phyloP scores from a whole-genome alignment of 148 eudicot species.

The Hydrangea macrophylla region DNA sequence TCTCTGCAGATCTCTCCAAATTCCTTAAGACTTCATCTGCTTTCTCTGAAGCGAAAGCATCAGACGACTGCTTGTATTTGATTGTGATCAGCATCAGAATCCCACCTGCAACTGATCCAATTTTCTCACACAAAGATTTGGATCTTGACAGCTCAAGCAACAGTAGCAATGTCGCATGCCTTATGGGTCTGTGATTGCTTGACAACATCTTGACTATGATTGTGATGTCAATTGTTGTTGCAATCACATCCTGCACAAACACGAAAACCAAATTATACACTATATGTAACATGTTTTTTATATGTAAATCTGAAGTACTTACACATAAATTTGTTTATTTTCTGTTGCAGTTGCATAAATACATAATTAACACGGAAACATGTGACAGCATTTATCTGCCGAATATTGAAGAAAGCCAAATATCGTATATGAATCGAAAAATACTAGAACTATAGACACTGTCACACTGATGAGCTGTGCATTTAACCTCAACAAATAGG shows the following conservation, averaged over 20 bases:
- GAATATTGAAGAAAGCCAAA: neutral
- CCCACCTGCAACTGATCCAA: constrained; percentile 53
- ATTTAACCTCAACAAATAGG: too few species aligned
- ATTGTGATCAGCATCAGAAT: constrained; percentile 52
- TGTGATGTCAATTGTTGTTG: constrained; percentile 42
- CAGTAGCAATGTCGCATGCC: constrained; percentile 57
- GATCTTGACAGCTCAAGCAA: constrained; percentile 60
- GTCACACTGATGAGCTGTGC: too few species aligned
- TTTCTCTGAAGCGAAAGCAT: constrained; percentile 52
- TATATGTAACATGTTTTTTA: neutral
- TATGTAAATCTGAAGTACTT: neutral
- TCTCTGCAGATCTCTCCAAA: constrained; percentile 48
- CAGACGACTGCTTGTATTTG: constrained; percentile 44
- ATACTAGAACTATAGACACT: neutral
- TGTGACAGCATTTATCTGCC: neutral
- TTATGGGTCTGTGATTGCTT: constrained; percentile 58
- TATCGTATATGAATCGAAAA: neutral
- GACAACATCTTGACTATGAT: constrained; percentile 56
- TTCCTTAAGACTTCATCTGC: constrained; percentile 61
- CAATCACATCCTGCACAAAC: constrained; percentile 51
- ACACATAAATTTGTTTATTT: neutral
- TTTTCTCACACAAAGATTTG: constrained; percentile 33
- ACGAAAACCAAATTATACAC: neutral
- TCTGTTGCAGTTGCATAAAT: neutral
- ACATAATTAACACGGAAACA: too few species aligned